Base-by-base conservation (phyloP, 2,329 filamentous ascomycete species). In the Hymenoscyphus salicellus region DNA sequence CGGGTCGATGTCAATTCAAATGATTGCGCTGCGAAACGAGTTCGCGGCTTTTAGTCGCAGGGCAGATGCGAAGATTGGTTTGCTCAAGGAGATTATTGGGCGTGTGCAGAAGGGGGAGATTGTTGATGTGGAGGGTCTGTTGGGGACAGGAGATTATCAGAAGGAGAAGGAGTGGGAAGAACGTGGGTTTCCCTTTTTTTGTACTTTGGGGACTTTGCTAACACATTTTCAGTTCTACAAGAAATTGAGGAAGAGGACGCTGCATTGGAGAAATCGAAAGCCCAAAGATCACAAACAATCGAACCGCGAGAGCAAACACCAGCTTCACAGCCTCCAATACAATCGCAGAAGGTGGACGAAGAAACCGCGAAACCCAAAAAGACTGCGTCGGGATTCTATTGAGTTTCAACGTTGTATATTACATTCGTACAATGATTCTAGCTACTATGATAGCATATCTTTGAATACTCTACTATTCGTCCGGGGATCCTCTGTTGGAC, bases 1-100 rank as follows among this genome's bases (percentile, higher is more conserved):
- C 69, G 96, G 96, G 3, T 97, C 92, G 67, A 96, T 97, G 83
- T 91, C 94, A 16, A 97, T 99, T 72, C 91, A 97, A 73, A 91
- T 95, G 83, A 89, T 99, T 73, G 83, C 88, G 41, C 77, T 98
- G 72, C 89, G 89, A 72, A 91, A 90, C 71, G 89, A 93, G 60
- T 90, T 88, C 73, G 82, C 84, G 36, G 86, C 88, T 10, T 93
- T 90, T 72, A 86, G 83, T 73, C 86, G 93, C 60, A 87, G 88
- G 70, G 89, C 93, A 5, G 91, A 97, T 71, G 87, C 91, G 6
- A 89, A 91, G 74, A 90, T 99, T 68, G 84, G 83, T 2, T 75
- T 92, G 33, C 78, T 99, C 65, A 85, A 86, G 46, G 94, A 97
- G 73, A 87, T 92, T 0, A 82, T 93, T 26, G 86, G 89, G 71